Conservation (phyloP, 345 rosid genomes). For the Cardamine resedifolia region DNA sequence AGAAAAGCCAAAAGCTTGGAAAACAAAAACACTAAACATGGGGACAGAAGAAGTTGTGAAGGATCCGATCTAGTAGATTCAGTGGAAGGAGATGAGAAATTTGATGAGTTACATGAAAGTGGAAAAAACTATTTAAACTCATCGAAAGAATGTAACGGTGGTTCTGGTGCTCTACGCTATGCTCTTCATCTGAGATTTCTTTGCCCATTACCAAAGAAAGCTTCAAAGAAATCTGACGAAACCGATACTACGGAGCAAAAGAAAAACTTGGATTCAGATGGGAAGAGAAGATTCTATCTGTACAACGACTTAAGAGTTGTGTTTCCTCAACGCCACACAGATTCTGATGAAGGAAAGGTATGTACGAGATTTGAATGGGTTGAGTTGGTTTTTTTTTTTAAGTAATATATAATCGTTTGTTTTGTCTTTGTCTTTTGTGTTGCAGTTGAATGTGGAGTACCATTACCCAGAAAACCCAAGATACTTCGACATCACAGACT, state of each 20-base stretch:
- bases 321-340: constrained; percentile 95
- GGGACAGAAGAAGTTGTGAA: constrained; percentile 35
- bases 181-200: constrained; percentile 89
- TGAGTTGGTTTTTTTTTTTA: no score
- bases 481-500: constrained; percentile 70
- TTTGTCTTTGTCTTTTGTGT: not conserved
- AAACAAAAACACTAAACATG: constrained; percentile 13
- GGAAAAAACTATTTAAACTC: constrained; percentile 47
- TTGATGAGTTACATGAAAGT: constrained; percentile 32
- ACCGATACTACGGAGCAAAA: constrained; percentile 42
- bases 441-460: constrained; percentile 83
- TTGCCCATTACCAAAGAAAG: constrained; percentile 64
- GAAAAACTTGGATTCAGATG: constrained; percentile 41
- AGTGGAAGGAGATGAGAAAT: constrained; percentile 28
- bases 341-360: constrained; percentile 97
- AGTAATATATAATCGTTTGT: not conserved
- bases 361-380: not conserved
- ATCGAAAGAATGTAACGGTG: constrained; percentile 45
- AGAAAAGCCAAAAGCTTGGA: constrained; percentile 35
- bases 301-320: constrained; percentile 85
- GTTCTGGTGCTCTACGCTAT: constrained; percentile 78
- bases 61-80: constrained; percentile 37
- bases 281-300: constrained; percentile 72
- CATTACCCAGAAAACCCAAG: constrained; percentile 87
- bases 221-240: constrained; percentile 51